Evolutionary conservation across 495 filamentous ascomycete genomes (phyloP).

Genomic region (Penicillium dipodomyicola): DNA sequence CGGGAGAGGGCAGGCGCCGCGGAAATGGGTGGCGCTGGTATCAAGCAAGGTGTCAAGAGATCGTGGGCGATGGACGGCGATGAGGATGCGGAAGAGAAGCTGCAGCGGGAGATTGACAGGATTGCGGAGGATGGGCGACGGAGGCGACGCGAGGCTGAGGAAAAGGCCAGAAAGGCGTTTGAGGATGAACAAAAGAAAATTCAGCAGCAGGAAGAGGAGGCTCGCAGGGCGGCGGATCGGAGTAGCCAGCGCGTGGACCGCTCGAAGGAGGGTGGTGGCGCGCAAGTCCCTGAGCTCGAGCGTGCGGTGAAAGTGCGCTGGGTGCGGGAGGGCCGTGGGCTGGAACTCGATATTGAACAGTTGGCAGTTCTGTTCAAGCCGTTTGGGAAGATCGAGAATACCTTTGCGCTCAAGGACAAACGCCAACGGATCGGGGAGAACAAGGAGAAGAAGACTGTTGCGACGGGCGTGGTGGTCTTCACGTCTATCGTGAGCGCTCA

Average conservation of each 20-base stretch:
- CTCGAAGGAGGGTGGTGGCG: constrained; percentile 40
- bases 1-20: constrained; percentile 51
- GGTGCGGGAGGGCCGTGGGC: constrained; percentile 47
- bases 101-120: constrained; percentile 58
- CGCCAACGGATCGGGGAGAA: constrained; percentile 48
- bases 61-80: constrained; percentile 44
- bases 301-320: constrained; percentile 60
- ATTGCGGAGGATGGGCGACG: constrained; percentile 64
- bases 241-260: constrained; percentile 41
- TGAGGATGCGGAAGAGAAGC: constrained; percentile 54
- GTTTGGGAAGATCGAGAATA: constrained; percentile 57
- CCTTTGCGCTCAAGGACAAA: constrained; percentile 55
- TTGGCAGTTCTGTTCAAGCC: constrained; percentile 46
- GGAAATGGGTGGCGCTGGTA: constrained; percentile 14
- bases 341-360: constrained; percentile 44
- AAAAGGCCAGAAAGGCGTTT: constrained; percentile 47
- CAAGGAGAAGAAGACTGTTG: constrained; percentile 53
- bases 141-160: constrained; percentile 48
- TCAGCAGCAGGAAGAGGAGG: constrained; percentile 39
- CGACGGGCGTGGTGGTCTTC: constrained; percentile 56
- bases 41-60: constrained; percentile 44
- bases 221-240: constrained; percentile 29
- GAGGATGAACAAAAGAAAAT: constrained; percentile 48
- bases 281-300: constrained; percentile 55
- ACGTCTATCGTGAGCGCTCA: constrained; percentile 59